Conservation (phyloP, 2,329 filamentous ascomycete species). For the Aurifilum marmelostoma region DNA sequence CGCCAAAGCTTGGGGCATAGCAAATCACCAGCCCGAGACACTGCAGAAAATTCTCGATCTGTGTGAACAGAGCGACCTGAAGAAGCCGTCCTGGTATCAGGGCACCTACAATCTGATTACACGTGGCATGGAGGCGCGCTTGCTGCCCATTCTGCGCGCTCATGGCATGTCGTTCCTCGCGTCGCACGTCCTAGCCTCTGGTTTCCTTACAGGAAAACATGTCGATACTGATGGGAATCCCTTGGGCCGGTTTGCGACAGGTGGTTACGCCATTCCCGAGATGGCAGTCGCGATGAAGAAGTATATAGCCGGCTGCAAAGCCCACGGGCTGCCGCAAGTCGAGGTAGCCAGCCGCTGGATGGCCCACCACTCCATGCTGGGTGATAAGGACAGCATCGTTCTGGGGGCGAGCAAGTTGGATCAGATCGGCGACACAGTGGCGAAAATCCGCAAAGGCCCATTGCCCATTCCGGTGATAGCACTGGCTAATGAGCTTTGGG, state of each 20-base stretch:
- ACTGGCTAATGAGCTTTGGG: conserved; percentile 16
- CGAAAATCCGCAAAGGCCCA: conserved; percentile 12
- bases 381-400: conserved; percentile 29
- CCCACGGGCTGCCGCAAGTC: conserved; percentile 35
- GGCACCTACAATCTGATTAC: conserved; percentile 44
- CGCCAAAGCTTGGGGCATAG: conserved; percentile 43
- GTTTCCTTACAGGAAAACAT: conserved; percentile 42
- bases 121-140: conserved; percentile 40
- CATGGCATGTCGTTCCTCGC: conserved; percentile 36
- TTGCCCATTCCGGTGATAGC: conserved; percentile 5
- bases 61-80: conserved; percentile 39
- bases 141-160: conserved; percentile 42
- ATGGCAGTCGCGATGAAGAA: conserved; percentile 37
- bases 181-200: conserved; percentile 30
- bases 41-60: conserved; percentile 39
- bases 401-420: conserved; percentile 31
- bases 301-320: conserved; percentile 36
- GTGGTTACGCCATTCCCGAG: conserved; percentile 37
- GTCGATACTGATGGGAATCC: conserved; percentile 35
- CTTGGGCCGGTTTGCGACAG: conserved; percentile 33
- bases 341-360: conserved; percentile 38
- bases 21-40: conserved; percentile 39
- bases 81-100: conserved; percentile 45
- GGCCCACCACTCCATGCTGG: conserved; percentile 28
- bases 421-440: conserved; percentile 24